Conservation (phyloP, 805 yeast species). For the Ogataea philodendri region DNA sequence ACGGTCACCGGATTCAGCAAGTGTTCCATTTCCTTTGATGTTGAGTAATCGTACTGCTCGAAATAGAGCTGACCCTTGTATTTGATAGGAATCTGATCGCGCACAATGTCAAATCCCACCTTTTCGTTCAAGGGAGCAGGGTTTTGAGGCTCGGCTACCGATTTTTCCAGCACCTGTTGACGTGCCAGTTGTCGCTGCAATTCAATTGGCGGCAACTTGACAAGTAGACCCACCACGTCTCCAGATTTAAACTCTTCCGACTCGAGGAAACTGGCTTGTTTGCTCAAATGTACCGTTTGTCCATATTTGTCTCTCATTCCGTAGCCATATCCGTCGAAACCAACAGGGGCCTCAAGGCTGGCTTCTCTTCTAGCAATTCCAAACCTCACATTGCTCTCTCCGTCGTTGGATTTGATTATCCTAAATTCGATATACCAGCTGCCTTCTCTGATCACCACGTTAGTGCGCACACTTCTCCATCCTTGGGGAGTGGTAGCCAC, state of each 20-base stretch:
- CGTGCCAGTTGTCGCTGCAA: constrained; percentile 44
- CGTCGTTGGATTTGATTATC: constrained; percentile 37
- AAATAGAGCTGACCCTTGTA: constrained; percentile 74
- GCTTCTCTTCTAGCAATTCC: constrained; percentile 88
- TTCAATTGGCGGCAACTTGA: constrained; percentile 59
- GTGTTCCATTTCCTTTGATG: constrained; percentile 70
- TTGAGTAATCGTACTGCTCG: constrained; percentile 80
- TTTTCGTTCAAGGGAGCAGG: background rate
- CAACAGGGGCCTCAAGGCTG: constrained; percentile 90
- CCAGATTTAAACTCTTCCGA: constrained; percentile 60
- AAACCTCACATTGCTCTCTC: constrained; percentile 57
- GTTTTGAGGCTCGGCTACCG: constrained; percentile 22
- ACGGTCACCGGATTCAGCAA: constrained; percentile 68
- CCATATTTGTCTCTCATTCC: constrained; percentile 81
- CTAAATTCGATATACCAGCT: constrained; percentile 75
- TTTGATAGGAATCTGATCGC: constrained; percentile 87
- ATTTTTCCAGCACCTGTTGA: constrained; percentile 34
- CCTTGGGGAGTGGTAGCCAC: constrained; percentile 63
- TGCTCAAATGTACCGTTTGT: constrained; percentile 70
- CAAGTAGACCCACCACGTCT: constrained; percentile 77
- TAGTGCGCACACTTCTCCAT: constrained; percentile 77
- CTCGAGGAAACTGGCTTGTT: constrained; percentile 55
- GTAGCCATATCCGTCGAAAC: constrained; percentile 91
- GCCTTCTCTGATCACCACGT: constrained; percentile 76
- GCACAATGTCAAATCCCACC: constrained; percentile 45